A percentile compares a stretch with the other conserved stretches of the same genome.
Evolutionary conservation across 106 monocot species (phyloP).

Genomic region (Acanthochlamys bracteata): DNA sequence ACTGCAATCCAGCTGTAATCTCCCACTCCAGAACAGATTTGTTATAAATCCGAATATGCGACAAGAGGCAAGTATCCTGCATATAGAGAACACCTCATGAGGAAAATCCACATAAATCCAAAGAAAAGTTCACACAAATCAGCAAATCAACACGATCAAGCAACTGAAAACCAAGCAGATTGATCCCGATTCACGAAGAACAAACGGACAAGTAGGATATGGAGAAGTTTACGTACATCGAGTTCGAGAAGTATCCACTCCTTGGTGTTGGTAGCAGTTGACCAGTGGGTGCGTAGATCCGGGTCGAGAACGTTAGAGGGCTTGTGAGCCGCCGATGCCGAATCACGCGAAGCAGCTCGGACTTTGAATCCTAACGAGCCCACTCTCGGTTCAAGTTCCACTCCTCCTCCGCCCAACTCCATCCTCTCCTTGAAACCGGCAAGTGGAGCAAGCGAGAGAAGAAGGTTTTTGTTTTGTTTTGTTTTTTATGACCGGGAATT

Average conservation of each 20-base stretch:
- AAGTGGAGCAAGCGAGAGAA: no score
- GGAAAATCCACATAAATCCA: no score
- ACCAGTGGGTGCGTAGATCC: constrained; percentile 92
- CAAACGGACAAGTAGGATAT: neutral
- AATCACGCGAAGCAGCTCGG: constrained; percentile 77
- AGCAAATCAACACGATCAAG: no score
- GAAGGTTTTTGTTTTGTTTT: no score
- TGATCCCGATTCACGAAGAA: constrained; percentile 4
- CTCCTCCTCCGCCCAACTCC: no score
- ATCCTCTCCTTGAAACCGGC: no score
- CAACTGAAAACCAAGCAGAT: no score
- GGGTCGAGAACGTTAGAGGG: constrained; percentile 61
- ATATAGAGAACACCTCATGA: no score
- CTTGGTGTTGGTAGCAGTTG: constrained; percentile 95
- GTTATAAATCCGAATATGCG: constrained; percentile 86
- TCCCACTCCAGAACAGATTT: constrained; percentile 99
- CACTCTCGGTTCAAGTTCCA: constrained; percentile 70
- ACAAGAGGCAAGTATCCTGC: constrained; percentile 85
- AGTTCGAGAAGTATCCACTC: constrained; percentile 99
- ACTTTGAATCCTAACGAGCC: constrained; percentile 59
- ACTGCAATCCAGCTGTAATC: constrained; percentile 72
- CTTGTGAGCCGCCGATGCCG: constrained; percentile 78
- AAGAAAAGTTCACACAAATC: no score
- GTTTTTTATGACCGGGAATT: no score
- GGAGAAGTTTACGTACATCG: constrained; percentile 31